Evolutionary conservation across 345 rosid species (phyloP), one percentile per base, ranked within the genome.

Genomic region (Citrus sp.): DNA sequence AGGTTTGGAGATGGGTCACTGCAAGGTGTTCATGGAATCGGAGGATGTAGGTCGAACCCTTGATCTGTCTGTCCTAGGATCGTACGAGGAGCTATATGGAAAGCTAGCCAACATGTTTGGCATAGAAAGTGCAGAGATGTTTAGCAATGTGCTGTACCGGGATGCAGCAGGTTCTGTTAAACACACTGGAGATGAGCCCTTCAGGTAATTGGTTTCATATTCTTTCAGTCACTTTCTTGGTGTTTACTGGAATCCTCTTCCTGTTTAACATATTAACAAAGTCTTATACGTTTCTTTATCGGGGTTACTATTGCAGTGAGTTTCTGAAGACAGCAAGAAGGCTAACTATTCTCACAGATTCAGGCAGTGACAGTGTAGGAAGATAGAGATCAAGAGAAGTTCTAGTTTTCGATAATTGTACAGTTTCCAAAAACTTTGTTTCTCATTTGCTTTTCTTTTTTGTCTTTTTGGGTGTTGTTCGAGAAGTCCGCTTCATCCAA

Each of bases 1-100:
- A 2, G 82, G 85, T 63, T 71, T 87, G 78, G 93, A 88, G 80
- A 87, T 85, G 1, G 97, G 93, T 27, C 95, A 91, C 40, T 93
- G 99, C 88, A 93, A 93, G 83, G 96, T 95, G 59, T 95, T 92
- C 76, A 80, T 91, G 94, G 94, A 93, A 82, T 91, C 97, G 0
- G 99, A 95, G 25, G 90, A 92, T 27, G 90, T 93, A 4, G 98
- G 97, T 25, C 86, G 98, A 77, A 93, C 96, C 2, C 89, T 95
- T 46, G 95, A 95, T 81, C 80, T 95, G 16, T 90, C 98, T 0
- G 85, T 82, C 73, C 87, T 95, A 13, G 85, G 94, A 40, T 95
- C 99, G 6, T 95, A 95, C 3, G 92, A 92, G 64, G 98, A 95
- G 80, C 82, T 95, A 70, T 78, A 87, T 40, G 67, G 87, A 74